Conservation (phyloP, 2,329 filamentous ascomycete species). For the Verticillium longisporum region DNA sequence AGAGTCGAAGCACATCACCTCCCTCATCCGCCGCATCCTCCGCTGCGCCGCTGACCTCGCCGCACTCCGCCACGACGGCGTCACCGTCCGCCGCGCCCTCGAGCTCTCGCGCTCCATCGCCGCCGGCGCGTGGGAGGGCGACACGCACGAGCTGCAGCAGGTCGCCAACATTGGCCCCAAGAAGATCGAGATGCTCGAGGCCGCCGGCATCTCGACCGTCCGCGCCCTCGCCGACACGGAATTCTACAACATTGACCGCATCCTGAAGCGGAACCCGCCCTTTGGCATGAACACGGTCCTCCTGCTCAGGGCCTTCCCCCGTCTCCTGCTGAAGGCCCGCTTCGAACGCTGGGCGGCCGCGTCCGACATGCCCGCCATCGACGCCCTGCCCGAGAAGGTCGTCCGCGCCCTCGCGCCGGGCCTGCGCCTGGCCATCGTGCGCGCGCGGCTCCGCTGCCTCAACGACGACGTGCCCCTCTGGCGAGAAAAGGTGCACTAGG, state of each 20-base stretch:
- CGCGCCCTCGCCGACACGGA: slow-evolving; percentile 62
- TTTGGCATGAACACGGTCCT: slow-evolving; percentile 68
- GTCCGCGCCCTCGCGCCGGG: slow-evolving; percentile 16
- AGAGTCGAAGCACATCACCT: slow-evolving; percentile 24
- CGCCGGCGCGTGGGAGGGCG: slow-evolving; percentile 69
- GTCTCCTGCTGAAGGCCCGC: slow-evolving; percentile 3
- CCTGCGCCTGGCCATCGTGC: slow-evolving; percentile 47
- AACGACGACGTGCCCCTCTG: slow-evolving; percentile 60
- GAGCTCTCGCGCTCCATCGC: slow-evolving; percentile 72
- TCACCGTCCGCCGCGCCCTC: slow-evolving; percentile 61
- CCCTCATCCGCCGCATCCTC: slow-evolving; percentile 23
- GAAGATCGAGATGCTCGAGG: slow-evolving; percentile 65
- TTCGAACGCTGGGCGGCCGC: not conserved
- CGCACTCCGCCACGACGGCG: slow-evolving; percentile 48
- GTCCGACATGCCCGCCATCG: not conserved
- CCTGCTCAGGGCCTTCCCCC: slow-evolving; percentile 63
- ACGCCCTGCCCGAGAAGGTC: not conserved
- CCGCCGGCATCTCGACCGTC: slow-evolving; percentile 64
- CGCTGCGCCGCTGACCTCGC: slow-evolving; percentile 31
- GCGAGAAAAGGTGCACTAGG: slow-evolving; percentile 54
- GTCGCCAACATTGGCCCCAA: slow-evolving; percentile 71
- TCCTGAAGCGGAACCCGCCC: slow-evolving; percentile 73
- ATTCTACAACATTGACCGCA: slow-evolving; percentile 65
- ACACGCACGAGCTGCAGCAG: slow-evolving; percentile 74
- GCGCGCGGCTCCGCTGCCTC: slow-evolving; percentile 61